phyloP scores from a whole-genome alignment of 164 flowering plant genomes.

The Sedum album region DNA sequence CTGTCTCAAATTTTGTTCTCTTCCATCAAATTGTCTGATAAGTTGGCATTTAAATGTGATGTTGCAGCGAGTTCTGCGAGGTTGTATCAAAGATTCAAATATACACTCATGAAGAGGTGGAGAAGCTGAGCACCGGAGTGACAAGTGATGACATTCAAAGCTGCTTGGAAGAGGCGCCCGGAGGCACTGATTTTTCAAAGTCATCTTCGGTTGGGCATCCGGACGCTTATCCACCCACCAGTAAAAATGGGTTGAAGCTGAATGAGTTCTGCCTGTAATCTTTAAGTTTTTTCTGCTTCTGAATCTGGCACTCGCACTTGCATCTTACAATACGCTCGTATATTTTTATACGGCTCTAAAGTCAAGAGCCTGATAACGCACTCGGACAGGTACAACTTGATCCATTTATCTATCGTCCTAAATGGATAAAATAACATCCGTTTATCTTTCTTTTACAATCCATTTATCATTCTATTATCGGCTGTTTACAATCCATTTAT shows the following conservation, averaged over 20 bases:
- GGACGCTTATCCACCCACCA: constrained; percentile 34
- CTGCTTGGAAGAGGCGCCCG: constrained; percentile 74
- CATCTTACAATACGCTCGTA: neutral
- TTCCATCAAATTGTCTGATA: neutral
- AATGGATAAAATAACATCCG: too few relatives aligned
- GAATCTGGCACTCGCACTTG: neutral
- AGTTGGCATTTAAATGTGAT: neutral
- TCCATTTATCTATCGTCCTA: too few relatives aligned
- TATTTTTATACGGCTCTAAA: neutral
- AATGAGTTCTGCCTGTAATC: neutral
- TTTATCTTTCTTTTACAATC: too few relatives aligned
- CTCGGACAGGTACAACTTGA: too few relatives aligned
- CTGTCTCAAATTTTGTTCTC: neutral
- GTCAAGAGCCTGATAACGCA: neutral
- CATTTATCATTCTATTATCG: too few relatives aligned
- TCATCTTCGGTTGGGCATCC: constrained; percentile 54
- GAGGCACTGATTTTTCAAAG: constrained; percentile 39
- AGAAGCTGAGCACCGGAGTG: constrained; percentile 55
- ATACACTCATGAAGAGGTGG: constrained; percentile 72
- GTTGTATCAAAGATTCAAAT: constrained; percentile 74
- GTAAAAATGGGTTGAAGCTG: constrained; percentile 17
- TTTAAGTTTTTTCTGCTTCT: neutral
- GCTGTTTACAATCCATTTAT: too few relatives aligned
- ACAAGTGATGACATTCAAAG: constrained; percentile 70
- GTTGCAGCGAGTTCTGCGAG: constrained; percentile 69